Evolutionary conservation across 2,329 filamentous ascomycete species (phyloP).

Genomic region (Botrytis porri): DNA sequence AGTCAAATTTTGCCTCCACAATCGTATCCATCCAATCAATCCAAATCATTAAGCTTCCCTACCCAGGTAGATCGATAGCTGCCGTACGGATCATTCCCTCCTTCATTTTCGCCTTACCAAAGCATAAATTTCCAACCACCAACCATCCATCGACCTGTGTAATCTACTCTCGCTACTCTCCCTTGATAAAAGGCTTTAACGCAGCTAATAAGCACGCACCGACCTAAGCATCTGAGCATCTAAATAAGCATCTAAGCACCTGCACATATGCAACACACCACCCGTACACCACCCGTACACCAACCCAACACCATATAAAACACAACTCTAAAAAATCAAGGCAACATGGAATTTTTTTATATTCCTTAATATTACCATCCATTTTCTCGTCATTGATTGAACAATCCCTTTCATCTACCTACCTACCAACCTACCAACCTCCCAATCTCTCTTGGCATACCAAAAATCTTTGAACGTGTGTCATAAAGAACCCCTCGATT

Average conservation of each 20-base stretch:
- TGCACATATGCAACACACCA: neutral
- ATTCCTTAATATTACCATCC: neutral
- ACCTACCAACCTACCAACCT: neutral
- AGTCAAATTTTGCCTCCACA: neutral
- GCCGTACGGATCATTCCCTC: conserved; percentile 2
- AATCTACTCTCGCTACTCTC: too few relatives aligned
- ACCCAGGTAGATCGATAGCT: neutral
- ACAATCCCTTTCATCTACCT: conserved; percentile 5
- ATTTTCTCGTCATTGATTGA: neutral
- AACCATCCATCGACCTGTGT: too few relatives aligned
- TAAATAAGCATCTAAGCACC: neutral
- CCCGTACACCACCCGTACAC: neutral
- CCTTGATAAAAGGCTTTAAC: neutral
- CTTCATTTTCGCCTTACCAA: neutral
- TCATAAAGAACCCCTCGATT: conserved; percentile 9
- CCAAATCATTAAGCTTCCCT: too few relatives aligned
- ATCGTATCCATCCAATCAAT: neutral
- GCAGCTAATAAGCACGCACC: neutral
- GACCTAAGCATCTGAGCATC: neutral
- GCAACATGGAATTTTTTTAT: neutral
- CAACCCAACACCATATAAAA: neutral
- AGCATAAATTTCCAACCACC: neutral
- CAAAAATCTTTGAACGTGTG: neutral
- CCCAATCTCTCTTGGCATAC: too few relatives aligned
- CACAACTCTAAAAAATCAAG: neutral